Base-by-base conservation (phyloP, 2,329 filamentous ascomycete genomes). In the Fusarium agapanthi region DNA sequence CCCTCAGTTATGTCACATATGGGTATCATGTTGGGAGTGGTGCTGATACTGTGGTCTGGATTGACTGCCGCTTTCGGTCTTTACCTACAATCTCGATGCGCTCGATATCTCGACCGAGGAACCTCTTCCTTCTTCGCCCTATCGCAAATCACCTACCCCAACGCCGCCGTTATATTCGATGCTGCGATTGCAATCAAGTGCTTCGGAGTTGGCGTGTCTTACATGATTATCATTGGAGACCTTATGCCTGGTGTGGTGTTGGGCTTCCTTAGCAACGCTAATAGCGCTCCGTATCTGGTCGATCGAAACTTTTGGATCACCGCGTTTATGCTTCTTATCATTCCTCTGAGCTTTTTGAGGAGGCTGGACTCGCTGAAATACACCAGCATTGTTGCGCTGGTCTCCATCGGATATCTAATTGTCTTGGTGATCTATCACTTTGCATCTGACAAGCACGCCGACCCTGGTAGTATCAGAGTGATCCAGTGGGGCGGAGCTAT, bases 261-360 rank as follows among this genome's bases (percentile, higher is more conserved):
- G 68, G 96, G 95, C 9, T 95, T 99, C 81, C 89, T 90, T 69
- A 87, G 88, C 53, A 88, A 89, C 26, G 88, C 87, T 24, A 86
- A 89, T 6, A 84, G 78, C 34, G 78, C 92, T 48, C 88, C 90
- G 4, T 98, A 95, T 78, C 84, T 98, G 71, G 88, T 95, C 47
- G 95, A 98, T 79, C 90, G 96, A 56, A 92, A 96, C 80, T 99
- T 99, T 81, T 99, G 96, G 96, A 93, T 99, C 69, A 98, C 96
- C 4, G 95, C 91, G 3, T 99, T 99, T 80, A 97, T 99, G 95
- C 88, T 98, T 71, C 88, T 97, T 70, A 93, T 99, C 74, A 98
- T 99, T 73, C 96, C 96, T 9, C 86, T 99, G 64, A 97, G 95
- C 61, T 99, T 98, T 78, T 86, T 99, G 41, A 91, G 95, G 71